Conservation (phyloP, 1,284 basidiomycete genomes). For the Marasmius oreades region DNA sequence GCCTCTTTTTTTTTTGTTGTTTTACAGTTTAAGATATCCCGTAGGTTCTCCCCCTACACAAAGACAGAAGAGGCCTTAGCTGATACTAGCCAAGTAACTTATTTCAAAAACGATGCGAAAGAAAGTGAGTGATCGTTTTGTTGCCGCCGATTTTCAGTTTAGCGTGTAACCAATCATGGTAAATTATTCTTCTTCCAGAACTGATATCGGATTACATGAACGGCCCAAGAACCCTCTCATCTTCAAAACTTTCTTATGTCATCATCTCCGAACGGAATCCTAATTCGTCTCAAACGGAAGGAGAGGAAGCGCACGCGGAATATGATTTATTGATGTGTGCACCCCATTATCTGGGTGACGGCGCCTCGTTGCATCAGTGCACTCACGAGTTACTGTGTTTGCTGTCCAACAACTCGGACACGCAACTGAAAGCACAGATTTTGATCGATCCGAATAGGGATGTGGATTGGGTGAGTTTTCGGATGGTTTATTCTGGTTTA, state of each 20-base stretch:
- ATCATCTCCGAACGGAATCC: constrained; percentile 31
- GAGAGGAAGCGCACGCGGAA: constrained; percentile 14
- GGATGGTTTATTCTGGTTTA: background rate
- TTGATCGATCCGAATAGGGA: constrained; percentile 1
- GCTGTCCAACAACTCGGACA: constrained; percentile 24
- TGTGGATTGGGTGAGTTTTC: too few relatives aligned
- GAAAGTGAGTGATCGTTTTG: constrained; percentile 21
- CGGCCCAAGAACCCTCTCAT: constrained; percentile 43
- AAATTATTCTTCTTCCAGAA: too few relatives aligned
- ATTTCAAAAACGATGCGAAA: constrained; percentile 8
- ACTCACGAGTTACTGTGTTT: constrained; percentile 42
- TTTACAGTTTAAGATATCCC: background rate
- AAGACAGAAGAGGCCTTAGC: background rate
- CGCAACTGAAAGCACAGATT: constrained; percentile 21
- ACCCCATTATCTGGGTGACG: constrained; percentile 47
- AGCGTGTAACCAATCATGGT: background rate
- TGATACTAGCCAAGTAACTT: background rate
- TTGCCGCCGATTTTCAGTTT: background rate
- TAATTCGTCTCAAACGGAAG: background rate
- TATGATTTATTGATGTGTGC: constrained; percentile 41
- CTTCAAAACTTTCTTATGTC: constrained; percentile 43
- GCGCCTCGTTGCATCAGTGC: constrained; percentile 43
- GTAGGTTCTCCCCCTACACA: constrained; percentile 7
- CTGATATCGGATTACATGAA: constrained; percentile 44
- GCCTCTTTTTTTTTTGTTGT: background rate